phyloP scores from a whole-genome alignment of 257 asterid genomes.

The Thymus quinquecostatus region DNA sequence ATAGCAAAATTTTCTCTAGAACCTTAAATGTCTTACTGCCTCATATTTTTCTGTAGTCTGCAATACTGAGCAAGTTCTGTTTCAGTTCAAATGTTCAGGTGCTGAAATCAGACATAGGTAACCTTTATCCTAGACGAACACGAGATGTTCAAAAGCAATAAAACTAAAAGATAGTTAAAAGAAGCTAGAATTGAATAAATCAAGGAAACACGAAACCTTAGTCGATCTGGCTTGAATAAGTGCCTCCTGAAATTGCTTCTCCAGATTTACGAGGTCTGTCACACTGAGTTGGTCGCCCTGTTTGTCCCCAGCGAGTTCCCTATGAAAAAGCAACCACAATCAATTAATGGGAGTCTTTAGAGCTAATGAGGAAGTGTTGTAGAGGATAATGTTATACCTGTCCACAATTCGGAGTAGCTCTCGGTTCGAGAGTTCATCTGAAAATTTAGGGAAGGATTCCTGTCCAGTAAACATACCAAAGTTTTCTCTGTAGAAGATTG shows the following conservation, averaged over 20 bases:
- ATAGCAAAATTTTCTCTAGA: background rate
- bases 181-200: background rate
- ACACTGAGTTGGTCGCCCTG: conserved; percentile 43
- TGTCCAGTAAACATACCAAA: conserved; percentile 31
- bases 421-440: conserved; percentile 36
- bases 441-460: conserved; percentile 32
- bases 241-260: conserved; percentile 55
- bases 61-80: background rate
- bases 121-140: background rate
- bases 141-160: background rate
- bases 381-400: conserved; percentile 37
- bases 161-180: background rate
- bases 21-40: background rate
- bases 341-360: background rate
- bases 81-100: background rate
- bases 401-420: conserved; percentile 50
- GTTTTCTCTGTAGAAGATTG: background rate
- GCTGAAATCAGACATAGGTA: background rate
- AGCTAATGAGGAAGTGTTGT: background rate
- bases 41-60: background rate
- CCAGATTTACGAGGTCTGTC: conserved; percentile 51
- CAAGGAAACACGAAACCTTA: conserved; percentile 36
- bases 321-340: conserved; percentile 12
- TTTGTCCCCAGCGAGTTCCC: conserved; percentile 51
- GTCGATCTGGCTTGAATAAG: conserved; percentile 49